These are phyloP conservation scores for Pholiota microspora DNA, from an alignment of 768 basidiomycete genomes.

Conservation along the genomic window DNA sequence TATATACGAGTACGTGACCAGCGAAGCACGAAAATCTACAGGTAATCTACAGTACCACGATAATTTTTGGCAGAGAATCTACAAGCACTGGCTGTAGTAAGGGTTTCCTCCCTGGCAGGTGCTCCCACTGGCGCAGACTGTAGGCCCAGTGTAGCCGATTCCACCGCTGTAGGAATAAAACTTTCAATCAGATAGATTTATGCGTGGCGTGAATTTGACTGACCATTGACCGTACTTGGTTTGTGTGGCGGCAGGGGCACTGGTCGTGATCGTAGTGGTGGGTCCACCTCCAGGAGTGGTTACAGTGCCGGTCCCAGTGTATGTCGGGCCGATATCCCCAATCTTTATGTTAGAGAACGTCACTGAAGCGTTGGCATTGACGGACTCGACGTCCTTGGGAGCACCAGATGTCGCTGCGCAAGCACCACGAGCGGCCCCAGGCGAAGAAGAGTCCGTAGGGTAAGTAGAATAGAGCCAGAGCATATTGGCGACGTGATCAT, in stretches of 20 bases:
- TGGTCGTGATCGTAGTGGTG: constrained; percentile 17
- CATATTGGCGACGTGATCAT: constrained; percentile 52
- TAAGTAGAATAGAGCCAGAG: constrained; percentile 54
- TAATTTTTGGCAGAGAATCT: constrained; percentile 4
- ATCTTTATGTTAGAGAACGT: constrained; percentile 55
- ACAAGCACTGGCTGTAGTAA: constrained; percentile 33
- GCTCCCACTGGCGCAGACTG: constrained; percentile 26
- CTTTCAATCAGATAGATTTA: no score
- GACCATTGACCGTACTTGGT: constrained; percentile 37
- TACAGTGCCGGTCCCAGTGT: constrained; percentile 11
- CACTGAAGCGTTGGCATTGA: constrained; percentile 39
- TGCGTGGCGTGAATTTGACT: constrained; percentile 13
- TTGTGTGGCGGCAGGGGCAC: constrained; percentile 27
- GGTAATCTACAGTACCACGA: no score
- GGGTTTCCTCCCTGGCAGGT: constrained; percentile 25
- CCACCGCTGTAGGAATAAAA: constrained; percentile 26
- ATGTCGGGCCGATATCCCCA: constrained; percentile 49
- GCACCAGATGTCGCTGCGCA: constrained; percentile 47
- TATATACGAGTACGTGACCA: no score
- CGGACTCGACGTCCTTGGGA: constrained; percentile 41
- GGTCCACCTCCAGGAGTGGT: constrained; percentile 2
- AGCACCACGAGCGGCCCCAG: constrained; percentile 48
- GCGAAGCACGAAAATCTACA: no score
- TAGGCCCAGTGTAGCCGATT: constrained; percentile 28
- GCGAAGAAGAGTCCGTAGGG: constrained; percentile 33